phyloP scores from a whole-genome alignment of 495 filamentous ascomycete genomes.

The Aspergillus sclerotioniger region DNA sequence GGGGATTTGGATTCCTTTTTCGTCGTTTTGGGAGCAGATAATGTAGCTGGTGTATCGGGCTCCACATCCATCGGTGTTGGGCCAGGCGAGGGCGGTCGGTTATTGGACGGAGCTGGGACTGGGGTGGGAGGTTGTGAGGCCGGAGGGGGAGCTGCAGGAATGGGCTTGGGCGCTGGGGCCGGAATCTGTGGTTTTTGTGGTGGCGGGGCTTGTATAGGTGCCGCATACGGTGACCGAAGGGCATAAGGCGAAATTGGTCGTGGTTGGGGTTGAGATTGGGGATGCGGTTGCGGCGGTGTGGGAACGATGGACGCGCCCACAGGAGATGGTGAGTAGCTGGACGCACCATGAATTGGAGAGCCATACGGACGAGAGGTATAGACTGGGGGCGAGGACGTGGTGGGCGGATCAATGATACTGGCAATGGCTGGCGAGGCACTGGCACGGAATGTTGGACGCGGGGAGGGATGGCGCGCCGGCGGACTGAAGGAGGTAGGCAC shows the following conservation, averaged over 20 bases:
- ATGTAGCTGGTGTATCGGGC: conserved; percentile 22
- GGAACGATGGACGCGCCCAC: conserved; percentile 24
- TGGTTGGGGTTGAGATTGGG: conserved; percentile 24
- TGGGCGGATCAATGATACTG: conserved; percentile 79
- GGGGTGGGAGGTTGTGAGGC: not conserved
- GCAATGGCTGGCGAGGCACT: conserved; percentile 88
- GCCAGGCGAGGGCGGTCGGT: conserved; percentile 13
- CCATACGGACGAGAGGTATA: conserved; percentile 32
- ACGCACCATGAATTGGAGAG: conserved; percentile 32
- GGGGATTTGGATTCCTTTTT: conserved; percentile 41
- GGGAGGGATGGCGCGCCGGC: conserved; percentile 31
- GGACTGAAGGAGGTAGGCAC: conserved; percentile 43
- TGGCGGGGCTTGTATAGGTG: conserved; percentile 22
- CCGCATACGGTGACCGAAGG: conserved; percentile 31
- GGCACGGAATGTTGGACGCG: conserved; percentile 56
- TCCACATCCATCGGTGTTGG: conserved; percentile 44
- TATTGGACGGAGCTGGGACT: conserved; percentile 13
- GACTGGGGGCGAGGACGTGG: conserved; percentile 34
- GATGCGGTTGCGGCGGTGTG: conserved; percentile 27
- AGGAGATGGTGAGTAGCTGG: conserved; percentile 30
- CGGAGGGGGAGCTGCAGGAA: conserved; percentile 17
- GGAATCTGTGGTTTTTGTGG: conserved; percentile 25
- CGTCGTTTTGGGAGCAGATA: conserved; percentile 14
- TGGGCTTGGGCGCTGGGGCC: conserved; percentile 20
- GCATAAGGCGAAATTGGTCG: conserved; percentile 23